Conservation (phyloP, 257 asterid species). For the Primulina tabacum region DNA sequence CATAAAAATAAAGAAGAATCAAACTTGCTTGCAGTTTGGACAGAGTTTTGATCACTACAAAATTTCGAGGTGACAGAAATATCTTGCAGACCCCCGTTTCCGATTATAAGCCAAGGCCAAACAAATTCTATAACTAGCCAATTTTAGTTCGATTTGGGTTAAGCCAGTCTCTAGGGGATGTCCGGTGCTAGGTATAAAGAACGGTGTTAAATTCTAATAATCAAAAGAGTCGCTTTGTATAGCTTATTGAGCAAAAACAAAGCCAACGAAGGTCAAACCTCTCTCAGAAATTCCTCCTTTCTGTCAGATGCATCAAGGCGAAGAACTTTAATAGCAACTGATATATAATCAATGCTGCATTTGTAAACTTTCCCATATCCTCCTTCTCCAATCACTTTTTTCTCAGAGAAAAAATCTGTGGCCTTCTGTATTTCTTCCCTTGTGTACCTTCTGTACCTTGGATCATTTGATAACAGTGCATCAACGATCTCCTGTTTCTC, state of each 20-base stretch:
- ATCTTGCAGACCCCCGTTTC: background rate
- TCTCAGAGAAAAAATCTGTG: conserved; percentile 52
- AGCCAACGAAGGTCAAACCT: conserved; percentile 43
- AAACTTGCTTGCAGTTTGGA: too few species aligned
- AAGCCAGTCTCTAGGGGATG: background rate
- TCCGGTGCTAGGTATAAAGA: background rate
- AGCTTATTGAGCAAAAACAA: conserved; percentile 3
- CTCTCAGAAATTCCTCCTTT: conserved; percentile 76
- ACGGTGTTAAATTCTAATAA: background rate
- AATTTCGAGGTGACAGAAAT: too few species aligned
- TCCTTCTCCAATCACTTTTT: conserved; percentile 73
- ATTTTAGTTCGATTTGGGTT: background rate
- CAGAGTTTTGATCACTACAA: too few species aligned
- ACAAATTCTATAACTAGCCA: background rate
- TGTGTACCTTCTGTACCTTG: conserved; percentile 73
- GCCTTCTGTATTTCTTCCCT: conserved; percentile 61
- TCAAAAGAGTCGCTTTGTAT: conserved; percentile 12
- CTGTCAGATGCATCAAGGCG: conserved; percentile 50
- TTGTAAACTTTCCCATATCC: conserved; percentile 85
- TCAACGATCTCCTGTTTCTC: conserved; percentile 62
- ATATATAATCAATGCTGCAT: conserved; percentile 70
- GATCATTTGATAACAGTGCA: conserved; percentile 56
- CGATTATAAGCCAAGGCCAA: background rate
- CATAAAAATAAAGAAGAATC: background rate
- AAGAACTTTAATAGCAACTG: conserved; percentile 77